phyloP scores from a whole-genome alignment of 148 eudicot genomes.

The Spergularia bocconei region DNA sequence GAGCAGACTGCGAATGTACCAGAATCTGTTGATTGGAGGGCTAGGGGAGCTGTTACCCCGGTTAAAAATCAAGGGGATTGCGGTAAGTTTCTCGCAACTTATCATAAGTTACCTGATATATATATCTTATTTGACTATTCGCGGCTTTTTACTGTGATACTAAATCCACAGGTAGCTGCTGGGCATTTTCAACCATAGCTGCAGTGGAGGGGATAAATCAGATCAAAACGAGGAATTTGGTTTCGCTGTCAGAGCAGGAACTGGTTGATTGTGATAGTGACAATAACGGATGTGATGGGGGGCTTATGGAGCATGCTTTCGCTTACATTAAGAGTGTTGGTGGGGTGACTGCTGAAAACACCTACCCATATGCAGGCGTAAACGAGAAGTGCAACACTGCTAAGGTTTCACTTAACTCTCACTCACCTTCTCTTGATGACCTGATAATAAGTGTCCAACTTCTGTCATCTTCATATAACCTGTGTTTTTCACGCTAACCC shows the following conservation, averaged over 20 bases:
- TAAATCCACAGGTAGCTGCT: constrained; percentile 9
- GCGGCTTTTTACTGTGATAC: not conserved
- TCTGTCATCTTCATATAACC: not conserved
- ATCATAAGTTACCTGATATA: not conserved
- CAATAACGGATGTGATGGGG: constrained; percentile 70
- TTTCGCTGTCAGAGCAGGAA: constrained; percentile 75
- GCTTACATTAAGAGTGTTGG: constrained; percentile 63
- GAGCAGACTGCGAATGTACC: constrained; percentile 44
- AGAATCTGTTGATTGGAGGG: constrained; percentile 61
- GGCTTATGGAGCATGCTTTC: constrained; percentile 79
- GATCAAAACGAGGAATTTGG: constrained; percentile 53
- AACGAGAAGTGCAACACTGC: constrained; percentile 52
- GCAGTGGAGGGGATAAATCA: constrained; percentile 84
- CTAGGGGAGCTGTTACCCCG: constrained; percentile 62
- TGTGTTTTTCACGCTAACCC: not conserved
- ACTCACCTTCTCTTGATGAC: not conserved
- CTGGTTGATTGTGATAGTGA: constrained; percentile 60
- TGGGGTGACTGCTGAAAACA: constrained; percentile 58
- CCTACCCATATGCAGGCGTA: constrained; percentile 66
- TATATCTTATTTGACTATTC: not conserved
- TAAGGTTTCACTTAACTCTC: constrained; percentile 35
- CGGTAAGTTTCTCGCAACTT: constrained; percentile 31
- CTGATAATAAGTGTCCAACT: not conserved
- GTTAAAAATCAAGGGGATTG: constrained; percentile 70
- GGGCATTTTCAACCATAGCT: constrained; percentile 73